A percentile compares a stretch with the other conserved stretches of the same genome.
Evolutionary conservation across 129 eudicot species (phyloP).

Genomic region (Flaveria linearis): DNA sequence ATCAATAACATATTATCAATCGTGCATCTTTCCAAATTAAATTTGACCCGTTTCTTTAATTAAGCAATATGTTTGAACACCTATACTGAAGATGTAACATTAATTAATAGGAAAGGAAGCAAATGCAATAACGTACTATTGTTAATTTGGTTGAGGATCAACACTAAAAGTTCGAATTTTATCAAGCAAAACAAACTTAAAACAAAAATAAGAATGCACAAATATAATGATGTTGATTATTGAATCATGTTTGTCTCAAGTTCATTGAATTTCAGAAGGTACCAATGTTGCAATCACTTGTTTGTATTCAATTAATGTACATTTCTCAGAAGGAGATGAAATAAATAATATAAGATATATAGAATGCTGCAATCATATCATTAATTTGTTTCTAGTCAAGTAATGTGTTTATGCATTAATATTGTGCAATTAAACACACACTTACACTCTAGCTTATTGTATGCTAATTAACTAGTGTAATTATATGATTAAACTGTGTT

Average conservation of each 20-base stretch:
- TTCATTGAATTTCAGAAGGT: too few species aligned
- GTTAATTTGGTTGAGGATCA: neutral
- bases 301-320: slow-evolving; percentile 6
- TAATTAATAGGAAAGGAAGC: neutral
- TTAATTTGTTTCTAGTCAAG: neutral
- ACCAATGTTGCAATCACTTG: slow-evolving; percentile 22
- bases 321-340: slow-evolving; percentile 3
- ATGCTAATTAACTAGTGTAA: neutral
- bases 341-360: neutral
- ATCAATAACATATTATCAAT: neutral
- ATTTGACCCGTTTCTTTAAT: neutral
- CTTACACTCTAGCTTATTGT: slow-evolving; percentile 18
- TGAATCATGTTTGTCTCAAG: neutral
- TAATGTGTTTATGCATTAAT: slow-evolving; percentile 7
- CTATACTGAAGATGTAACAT: neutral
- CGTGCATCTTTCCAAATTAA: neutral
- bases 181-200: neutral
- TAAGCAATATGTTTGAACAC: neutral
- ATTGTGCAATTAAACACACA: slow-evolving; percentile 8
- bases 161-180: neutral
- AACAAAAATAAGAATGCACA: neutral
- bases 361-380: neutral
- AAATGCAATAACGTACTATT: neutral
- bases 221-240: neutral
- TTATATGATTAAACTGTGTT: slow-evolving; percentile 16